Percentiles rank a stretch among this genome's conserved stretches.
Evolutionary conservation across 768 basidiomycete species (phyloP).

Genomic region (Clathrus columnatus): DNA sequence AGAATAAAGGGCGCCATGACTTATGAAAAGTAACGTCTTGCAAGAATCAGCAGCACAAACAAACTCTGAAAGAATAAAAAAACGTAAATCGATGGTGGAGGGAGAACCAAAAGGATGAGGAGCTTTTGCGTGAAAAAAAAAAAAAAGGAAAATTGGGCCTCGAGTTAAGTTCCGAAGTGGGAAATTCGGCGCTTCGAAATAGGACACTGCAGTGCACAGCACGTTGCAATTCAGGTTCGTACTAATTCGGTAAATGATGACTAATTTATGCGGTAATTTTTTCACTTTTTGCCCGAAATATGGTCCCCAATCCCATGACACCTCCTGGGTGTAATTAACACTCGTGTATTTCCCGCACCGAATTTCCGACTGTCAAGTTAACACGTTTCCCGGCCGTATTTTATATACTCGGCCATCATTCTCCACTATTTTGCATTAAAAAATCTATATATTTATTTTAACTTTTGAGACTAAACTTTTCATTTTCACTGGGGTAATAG

Average conservation of each 20-base stretch:
- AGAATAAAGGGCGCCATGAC: slow-evolving; percentile 22
- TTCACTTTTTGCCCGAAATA: too few species aligned
- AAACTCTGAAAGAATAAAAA: slow-evolving; percentile 5
- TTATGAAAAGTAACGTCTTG: slow-evolving; percentile 3
- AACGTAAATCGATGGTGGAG: slow-evolving; percentile 4
- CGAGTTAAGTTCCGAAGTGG: background rate
- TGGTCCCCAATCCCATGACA: background rate
- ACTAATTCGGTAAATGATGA: background rate
- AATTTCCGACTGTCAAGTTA: background rate
- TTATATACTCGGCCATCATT: background rate
- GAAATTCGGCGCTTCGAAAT: background rate
- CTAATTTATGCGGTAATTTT: background rate
- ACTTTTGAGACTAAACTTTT: too few species aligned
- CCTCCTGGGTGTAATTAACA: too few species aligned
- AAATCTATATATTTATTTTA: too few species aligned
- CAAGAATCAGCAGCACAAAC: slow-evolving; percentile 3
- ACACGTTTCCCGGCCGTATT: background rate
- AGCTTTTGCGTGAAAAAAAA: background rate
- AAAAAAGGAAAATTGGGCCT: background rate
- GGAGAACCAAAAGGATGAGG: background rate
- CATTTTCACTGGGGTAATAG: too few species aligned
- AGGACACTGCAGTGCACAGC: background rate
- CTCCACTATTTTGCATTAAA: background rate
- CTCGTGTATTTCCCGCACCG: background rate
- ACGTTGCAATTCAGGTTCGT: background rate